Evolutionary conservation across 805 yeast genomes (phyloP).

Genomic region (Pichia thaimueangensis): DNA sequence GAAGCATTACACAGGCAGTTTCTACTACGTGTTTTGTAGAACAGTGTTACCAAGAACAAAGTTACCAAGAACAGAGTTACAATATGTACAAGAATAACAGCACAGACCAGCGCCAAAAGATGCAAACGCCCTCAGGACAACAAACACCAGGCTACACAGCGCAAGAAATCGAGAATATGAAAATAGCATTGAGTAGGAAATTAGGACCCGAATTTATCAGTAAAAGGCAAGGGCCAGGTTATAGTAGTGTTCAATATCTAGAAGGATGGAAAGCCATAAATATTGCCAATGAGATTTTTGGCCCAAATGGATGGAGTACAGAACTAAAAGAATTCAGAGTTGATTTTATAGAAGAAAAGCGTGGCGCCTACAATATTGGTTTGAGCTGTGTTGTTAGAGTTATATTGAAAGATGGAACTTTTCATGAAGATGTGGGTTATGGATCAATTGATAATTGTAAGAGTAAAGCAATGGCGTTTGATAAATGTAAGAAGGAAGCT

Average conservation of each 20-base stretch:
- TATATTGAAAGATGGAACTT: slow-evolving; percentile 74
- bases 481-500: slow-evolving; percentile 79
- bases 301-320: slow-evolving; percentile 78
- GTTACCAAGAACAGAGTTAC: background rate
- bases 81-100: slow-evolving; percentile 3
- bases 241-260: slow-evolving; percentile 59
- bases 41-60: background rate
- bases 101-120: slow-evolving; percentile 9
- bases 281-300: slow-evolving; percentile 75
- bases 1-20: too few relatives aligned
- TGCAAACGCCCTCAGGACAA: slow-evolving; percentile 2
- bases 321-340: slow-evolving; percentile 60
- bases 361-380: slow-evolving; percentile 56
- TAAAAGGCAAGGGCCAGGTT: slow-evolving; percentile 70
- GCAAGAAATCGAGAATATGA: slow-evolving; percentile 24
- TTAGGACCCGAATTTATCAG: slow-evolving; percentile 77
- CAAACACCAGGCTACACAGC: slow-evolving; percentile 15
- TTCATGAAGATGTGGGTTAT: slow-evolving; percentile 69
- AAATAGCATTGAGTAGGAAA: slow-evolving; percentile 30
- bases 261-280: slow-evolving; percentile 84
- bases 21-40: too few relatives aligned
- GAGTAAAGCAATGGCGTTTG: slow-evolving; percentile 65
- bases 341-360: slow-evolving; percentile 63
- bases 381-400: slow-evolving; percentile 67
- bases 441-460: slow-evolving; percentile 70